A percentile compares a stretch with the other conserved stretches of the same genome.
These are phyloP conservation scores for Lyophyllum shimeji DNA, from an alignment of 768 basidiomycete genomes.

Conservation along the genomic window DNA sequence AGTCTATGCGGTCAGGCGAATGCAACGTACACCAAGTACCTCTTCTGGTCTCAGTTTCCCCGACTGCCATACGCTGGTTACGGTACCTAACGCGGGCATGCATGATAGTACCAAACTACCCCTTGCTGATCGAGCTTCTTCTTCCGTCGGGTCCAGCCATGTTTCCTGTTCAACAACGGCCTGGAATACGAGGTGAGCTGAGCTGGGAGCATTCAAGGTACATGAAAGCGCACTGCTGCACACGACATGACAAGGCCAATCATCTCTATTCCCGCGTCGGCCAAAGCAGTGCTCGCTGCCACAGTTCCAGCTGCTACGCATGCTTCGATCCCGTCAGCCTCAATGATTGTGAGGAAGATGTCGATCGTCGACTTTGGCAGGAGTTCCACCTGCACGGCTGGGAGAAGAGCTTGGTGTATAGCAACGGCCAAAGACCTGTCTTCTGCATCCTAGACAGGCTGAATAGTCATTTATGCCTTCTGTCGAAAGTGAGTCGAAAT, in stretches of 20 bases:
- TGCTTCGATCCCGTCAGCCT: constrained; percentile 89
- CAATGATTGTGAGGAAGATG: constrained; percentile 85
- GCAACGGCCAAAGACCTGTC: constrained; percentile 81
- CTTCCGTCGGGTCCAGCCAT: constrained; percentile 80
- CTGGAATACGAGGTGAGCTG: constrained; percentile 33
- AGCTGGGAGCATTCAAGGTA: neutral
- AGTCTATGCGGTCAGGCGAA: neutral
- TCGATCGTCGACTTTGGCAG: constrained; percentile 96
- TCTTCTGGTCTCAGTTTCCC: constrained; percentile 61
- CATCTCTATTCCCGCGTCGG: constrained; percentile 92
- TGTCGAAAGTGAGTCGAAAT: constrained; percentile 7
- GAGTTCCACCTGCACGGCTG: constrained; percentile 83
- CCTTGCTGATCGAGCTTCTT: constrained; percentile 56
- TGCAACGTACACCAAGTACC: constrained; percentile 50
- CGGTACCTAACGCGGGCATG: constrained; percentile 82
- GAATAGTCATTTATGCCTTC: constrained; percentile 14
- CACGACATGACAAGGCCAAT: constrained; percentile 84
- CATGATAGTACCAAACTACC: constrained; percentile 79
- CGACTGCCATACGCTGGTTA: constrained; percentile 87
- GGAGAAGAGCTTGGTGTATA: constrained; percentile 81
- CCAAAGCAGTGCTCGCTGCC: constrained; percentile 88
- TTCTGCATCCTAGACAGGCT: constrained; percentile 78
- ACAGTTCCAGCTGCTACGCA: constrained; percentile 85
- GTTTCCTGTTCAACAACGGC: constrained; percentile 54
- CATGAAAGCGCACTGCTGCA: constrained; percentile 55